Evolutionary conservation across 2,329 filamentous ascomycete species (phyloP).

Genomic region (Arthrobotrys sphaeroides): DNA sequence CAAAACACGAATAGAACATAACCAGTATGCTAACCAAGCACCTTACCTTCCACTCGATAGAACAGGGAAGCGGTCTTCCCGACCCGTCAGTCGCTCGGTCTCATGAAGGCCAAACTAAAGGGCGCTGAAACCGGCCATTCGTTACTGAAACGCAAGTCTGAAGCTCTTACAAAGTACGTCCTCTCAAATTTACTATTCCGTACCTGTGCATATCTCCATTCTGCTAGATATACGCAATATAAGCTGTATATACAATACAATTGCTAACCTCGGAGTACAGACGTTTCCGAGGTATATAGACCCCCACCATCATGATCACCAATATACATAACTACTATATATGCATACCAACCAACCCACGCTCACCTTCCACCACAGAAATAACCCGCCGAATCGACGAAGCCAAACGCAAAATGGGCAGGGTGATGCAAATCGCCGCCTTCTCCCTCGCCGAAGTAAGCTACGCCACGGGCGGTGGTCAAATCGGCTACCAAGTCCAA

Average conservation of each 20-base stretch:
- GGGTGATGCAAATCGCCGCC: conserved; percentile 98
- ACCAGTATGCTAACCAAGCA: conserved; percentile 8
- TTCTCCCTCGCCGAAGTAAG: conserved; percentile 98
- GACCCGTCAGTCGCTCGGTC: conserved; percentile 91
- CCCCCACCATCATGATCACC: too few species aligned
- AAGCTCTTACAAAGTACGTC: conserved; percentile 91
- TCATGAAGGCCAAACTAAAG: conserved; percentile 99
- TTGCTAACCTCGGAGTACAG: conserved; percentile 63
- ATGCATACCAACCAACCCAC: background rate
- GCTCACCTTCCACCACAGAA: conserved; percentile 68
- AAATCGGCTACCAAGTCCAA: conserved; percentile 93
- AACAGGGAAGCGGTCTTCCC: conserved; percentile 96
- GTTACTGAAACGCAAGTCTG: conserved; percentile 95
- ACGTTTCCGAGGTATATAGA: conserved; percentile 80
- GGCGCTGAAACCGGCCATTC: conserved; percentile 90
- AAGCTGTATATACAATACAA: conserved; percentile 51
- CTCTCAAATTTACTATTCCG: too few species aligned
- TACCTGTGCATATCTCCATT: too few species aligned
- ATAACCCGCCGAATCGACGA: conserved; percentile 98
- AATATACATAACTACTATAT: too few species aligned
- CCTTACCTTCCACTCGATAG: conserved; percentile 64
- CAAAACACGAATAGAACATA: background rate
- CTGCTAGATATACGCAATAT: conserved; percentile 47
- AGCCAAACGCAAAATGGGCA: conserved; percentile 98
- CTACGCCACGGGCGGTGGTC: conserved; percentile 90